Evolutionary conservation across 2,329 filamentous ascomycete genomes (phyloP).

Genomic region (Pseudogymnoascus sp.): DNA sequence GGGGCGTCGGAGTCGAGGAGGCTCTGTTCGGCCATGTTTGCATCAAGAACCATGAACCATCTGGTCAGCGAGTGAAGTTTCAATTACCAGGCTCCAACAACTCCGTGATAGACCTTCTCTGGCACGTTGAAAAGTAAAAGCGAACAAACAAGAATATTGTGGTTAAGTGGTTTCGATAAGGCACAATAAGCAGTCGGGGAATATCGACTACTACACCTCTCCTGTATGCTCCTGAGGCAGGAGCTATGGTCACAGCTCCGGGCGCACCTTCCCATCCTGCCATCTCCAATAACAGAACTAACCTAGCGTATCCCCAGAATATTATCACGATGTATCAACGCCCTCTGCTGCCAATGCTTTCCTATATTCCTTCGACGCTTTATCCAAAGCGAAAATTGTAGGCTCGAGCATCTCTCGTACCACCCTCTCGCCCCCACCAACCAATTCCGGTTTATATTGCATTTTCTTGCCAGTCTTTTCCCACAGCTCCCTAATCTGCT

Average conservation of each 20-base stretch:
- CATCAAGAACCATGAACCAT: not conserved
- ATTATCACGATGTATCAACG: slow-evolving; percentile 19
- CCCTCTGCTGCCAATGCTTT: slow-evolving; percentile 58
- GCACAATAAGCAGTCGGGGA: not conserved
- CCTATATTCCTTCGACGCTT: slow-evolving; percentile 63
- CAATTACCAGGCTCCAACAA: not conserved
- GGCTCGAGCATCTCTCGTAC: slow-evolving; percentile 71
- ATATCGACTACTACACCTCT: not conserved
- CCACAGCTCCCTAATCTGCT: slow-evolving; percentile 62
- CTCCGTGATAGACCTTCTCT: not conserved
- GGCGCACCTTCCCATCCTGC: not conserved
- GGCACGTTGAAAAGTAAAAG: slow-evolving; percentile 6
- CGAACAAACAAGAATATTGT: slow-evolving; percentile 1
- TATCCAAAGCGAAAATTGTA: slow-evolving; percentile 60
- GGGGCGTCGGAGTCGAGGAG: not conserved
- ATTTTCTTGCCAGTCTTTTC: slow-evolving; percentile 67
- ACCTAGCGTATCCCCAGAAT: not conserved
- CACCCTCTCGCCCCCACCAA: slow-evolving; percentile 67
- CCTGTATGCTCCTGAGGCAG: not conserved
- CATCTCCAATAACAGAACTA: not conserved
- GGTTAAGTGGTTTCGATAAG: slow-evolving; percentile 7
- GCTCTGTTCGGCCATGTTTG: not conserved
- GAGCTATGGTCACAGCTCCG: not conserved
- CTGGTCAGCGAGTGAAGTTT: not conserved
- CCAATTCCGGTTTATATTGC: slow-evolving; percentile 56